Evolutionary conservation across 805 yeast species (phyloP).

Genomic region (Monosporozyma solicola): DNA sequence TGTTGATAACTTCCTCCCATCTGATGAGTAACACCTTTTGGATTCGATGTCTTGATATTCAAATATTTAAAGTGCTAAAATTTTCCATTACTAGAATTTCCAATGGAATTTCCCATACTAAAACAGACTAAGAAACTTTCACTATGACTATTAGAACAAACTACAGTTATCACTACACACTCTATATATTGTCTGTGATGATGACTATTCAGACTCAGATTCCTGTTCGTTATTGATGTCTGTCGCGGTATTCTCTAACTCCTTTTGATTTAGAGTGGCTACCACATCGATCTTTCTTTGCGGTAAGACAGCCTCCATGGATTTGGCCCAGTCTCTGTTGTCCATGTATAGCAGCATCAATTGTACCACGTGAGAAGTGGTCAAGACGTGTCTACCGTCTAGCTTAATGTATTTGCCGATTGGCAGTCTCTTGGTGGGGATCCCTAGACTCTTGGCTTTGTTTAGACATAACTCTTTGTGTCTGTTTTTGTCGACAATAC

Average conservation of each 20-base stretch:
- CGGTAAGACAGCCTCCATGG: constrained; percentile 84
- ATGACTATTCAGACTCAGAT: neutral
- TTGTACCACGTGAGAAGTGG: constrained; percentile 94
- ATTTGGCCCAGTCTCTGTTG: constrained; percentile 68
- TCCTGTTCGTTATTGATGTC: neutral
- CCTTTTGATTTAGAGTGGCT: constrained; percentile 1
- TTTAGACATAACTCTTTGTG: constrained; percentile 70
- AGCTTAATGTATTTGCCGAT: constrained; percentile 75
- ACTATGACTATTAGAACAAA: neutral
- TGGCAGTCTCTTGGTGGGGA: constrained; percentile 72
- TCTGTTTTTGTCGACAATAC: constrained; percentile 92
- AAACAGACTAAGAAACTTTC: too few species aligned
- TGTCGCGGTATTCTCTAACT: neutral
- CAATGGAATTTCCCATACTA: neutral
- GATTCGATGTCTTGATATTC: too few species aligned
- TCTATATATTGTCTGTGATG: neutral
- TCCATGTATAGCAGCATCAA: constrained; percentile 75
- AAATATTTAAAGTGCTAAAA: neutral
- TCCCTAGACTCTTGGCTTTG: constrained; percentile 68
- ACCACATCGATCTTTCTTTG: constrained; percentile 48
- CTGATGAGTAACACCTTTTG: neutral
- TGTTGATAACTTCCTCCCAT: too few species aligned
- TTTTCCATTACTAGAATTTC: neutral
- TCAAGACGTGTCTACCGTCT: constrained; percentile 80
- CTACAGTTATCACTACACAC: neutral